These are phyloP conservation scores for Candida smagusa DNA, from an alignment of 1,139 yeast species.

Conservation along the genomic window DNA sequence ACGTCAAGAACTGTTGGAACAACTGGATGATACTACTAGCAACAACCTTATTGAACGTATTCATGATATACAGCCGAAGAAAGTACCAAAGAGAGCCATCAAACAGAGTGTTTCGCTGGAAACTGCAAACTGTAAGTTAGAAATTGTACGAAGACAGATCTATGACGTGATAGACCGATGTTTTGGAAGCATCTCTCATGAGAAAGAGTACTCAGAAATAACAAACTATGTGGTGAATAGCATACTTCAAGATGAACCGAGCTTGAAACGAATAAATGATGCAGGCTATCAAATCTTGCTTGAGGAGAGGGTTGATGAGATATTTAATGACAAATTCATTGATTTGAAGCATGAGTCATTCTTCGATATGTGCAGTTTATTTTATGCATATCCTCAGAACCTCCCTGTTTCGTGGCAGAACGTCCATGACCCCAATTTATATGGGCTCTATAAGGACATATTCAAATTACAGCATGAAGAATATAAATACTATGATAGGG, in stretches of 20 bases:
- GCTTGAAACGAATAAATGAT: conserved; percentile 3
- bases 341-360: conserved; percentile 17
- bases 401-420: conserved; percentile 1
- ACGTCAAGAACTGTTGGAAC: background rate
- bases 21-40: background rate
- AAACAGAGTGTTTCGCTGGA: background rate
- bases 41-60: background rate
- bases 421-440: conserved; percentile 8
- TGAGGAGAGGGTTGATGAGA: conserved; percentile 13
- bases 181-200: conserved; percentile 3
- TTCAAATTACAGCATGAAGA: conserved; percentile 10
- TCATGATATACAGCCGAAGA: background rate
- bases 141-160: conserved; percentile 2
- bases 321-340: conserved; percentile 19
- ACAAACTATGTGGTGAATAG: conserved; percentile 14
- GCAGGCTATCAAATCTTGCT: conserved; percentile 5
- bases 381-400: conserved; percentile 6
- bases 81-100: background rate
- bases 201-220: conserved; percentile 8
- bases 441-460: conserved; percentile 6
- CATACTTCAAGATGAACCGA: conserved; percentile 14
- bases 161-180: conserved; percentile 3
- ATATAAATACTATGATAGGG: conserved; percentile 9
- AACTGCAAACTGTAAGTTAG: background rate
- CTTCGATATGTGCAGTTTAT: conserved; percentile 10